phyloP scores from a whole-genome alignment of 495 filamentous ascomycete species.

The Lepraria neglecta region DNA sequence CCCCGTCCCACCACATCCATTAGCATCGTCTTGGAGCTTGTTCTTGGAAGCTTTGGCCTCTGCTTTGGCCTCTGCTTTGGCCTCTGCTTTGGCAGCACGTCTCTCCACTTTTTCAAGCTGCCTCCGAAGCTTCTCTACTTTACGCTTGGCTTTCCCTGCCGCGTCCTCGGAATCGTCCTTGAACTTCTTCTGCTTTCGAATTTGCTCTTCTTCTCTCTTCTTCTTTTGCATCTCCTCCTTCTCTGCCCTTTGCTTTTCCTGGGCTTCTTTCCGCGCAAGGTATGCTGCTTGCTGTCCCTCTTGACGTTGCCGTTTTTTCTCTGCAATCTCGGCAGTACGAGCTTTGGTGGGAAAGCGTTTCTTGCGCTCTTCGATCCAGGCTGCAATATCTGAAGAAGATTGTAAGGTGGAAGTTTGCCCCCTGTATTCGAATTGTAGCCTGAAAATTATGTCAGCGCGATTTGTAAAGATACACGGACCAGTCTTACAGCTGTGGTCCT shows the following conservation, averaged over 20 bases:
- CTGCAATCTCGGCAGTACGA: conserved; percentile 19
- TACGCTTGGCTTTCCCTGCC: conserved; percentile 42
- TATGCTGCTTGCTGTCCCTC: conserved; percentile 14
- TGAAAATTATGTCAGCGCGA: conserved; percentile 20
- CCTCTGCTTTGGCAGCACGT: conserved; percentile 44
- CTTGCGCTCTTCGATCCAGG: conserved; percentile 75
- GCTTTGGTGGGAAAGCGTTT: conserved; percentile 68
- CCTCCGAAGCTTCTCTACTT: conserved; percentile 45
- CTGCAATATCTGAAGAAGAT: conserved; percentile 60
- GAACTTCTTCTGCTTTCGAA: conserved; percentile 27
- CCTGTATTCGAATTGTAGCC: conserved; percentile 41
- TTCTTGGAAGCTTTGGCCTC: conserved; percentile 31
- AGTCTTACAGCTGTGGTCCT: conserved; percentile 37
- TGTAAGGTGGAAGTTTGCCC: conserved; percentile 42
- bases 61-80: conserved; percentile 35
- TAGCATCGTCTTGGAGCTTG: neutral
- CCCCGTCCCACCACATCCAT: neutral
- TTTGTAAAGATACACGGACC: too few species aligned
- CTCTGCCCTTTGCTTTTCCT: conserved; percentile 23
- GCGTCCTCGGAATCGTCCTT: conserved; percentile 31
- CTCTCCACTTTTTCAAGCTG: conserved; percentile 45
- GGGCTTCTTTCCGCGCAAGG: conserved; percentile 13
- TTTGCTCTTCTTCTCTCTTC: conserved; percentile 27
- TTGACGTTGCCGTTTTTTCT: conserved; percentile 12
- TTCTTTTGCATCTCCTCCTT: conserved; percentile 30